A percentile compares a stretch with the other conserved stretches of the same genome.
These are phyloP conservation scores for Suillus brevipes DNA, from an alignment of 768 basidiomycete species.

Conservation along the genomic window DNA sequence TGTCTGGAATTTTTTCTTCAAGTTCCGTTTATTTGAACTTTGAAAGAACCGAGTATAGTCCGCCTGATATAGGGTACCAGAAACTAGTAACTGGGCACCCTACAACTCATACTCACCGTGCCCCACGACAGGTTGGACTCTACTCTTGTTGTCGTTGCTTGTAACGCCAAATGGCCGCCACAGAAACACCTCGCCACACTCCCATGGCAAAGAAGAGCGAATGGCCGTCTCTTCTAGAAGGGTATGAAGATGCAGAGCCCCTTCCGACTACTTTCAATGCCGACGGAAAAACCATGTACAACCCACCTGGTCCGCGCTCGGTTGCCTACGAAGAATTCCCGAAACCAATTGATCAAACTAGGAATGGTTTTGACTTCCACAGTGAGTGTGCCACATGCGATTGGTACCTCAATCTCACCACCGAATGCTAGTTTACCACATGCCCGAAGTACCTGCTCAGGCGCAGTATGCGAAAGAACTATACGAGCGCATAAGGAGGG, in stretches of 20 bases:
- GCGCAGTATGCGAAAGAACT: slow-evolving; percentile 51
- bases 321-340: slow-evolving; percentile 55
- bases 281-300: slow-evolving; percentile 58
- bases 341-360: slow-evolving; percentile 49
- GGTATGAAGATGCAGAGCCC: slow-evolving; percentile 40
- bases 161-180: no score
- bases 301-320: slow-evolving; percentile 47
- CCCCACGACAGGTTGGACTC: no score
- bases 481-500: slow-evolving; percentile 57
- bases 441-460: slow-evolving; percentile 44
- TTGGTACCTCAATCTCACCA: neutral
- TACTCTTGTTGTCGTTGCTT: no score
- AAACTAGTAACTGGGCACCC: no score
- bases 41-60: no score
- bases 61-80: no score
- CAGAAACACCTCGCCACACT: no score
- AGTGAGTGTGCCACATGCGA: slow-evolving; percentile 39
- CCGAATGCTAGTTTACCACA: slow-evolving; percentile 56
- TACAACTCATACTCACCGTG: no score
- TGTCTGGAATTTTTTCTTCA: no score
- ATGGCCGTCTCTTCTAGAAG: slow-evolving; percentile 37
- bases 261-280: slow-evolving; percentile 47
- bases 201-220: neutral
- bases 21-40: no score
- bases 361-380: slow-evolving; percentile 74